Percentiles rank a stretch among this genome's conserved stretches.
Conservation (phyloP, 2,329 filamentous ascomycete species). For the Amphichorda felina region DNA sequence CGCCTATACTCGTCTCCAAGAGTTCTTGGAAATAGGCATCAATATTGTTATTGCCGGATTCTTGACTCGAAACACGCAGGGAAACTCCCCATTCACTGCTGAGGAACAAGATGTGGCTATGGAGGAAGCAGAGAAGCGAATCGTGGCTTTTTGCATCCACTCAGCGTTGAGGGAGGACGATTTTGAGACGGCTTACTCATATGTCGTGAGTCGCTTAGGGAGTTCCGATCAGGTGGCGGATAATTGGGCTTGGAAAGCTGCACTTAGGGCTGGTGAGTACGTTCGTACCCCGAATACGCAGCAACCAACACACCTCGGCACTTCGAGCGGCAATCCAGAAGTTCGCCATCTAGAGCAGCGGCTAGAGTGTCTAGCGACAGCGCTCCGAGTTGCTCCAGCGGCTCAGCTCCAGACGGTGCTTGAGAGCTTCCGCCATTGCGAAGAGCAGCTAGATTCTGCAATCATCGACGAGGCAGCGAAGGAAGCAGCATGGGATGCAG, state of each 20-base stretch:
- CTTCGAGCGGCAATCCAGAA: conserved; percentile 44
- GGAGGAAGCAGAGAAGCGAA: conserved; percentile 45
- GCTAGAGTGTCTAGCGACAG: conserved; percentile 67
- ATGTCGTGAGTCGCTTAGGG: conserved; percentile 59
- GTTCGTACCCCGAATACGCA: conserved; percentile 40
- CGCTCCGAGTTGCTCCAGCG: conserved; percentile 61
- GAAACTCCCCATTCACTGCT: neutral
- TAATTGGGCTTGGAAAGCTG: conserved; percentile 68
- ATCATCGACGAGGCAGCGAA: conserved; percentile 54
- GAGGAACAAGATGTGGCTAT: conserved; percentile 17
- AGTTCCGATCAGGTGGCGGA: conserved; percentile 26
- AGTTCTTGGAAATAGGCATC: conserved; percentile 56
- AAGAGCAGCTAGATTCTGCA: conserved; percentile 61
- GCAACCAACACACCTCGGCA: conserved; percentile 47
- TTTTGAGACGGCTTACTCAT: conserved; percentile 81
- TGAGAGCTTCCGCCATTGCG: conserved; percentile 62
- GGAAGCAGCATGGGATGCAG: conserved; percentile 60
- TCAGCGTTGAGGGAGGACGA: conserved; percentile 65
- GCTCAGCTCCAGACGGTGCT: conserved; percentile 63
- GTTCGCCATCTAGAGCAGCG: conserved; percentile 69
- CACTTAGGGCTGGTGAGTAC: conserved; percentile 67
- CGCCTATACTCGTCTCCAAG: conserved; percentile 64
- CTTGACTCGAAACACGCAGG: conserved; percentile 6
- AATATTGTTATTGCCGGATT: conserved; percentile 54
- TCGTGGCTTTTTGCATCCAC: conserved; percentile 72